Evolutionary conservation across 305 asterid genomes (phyloP).

Genomic region (Fraxinus albicans): DNA sequence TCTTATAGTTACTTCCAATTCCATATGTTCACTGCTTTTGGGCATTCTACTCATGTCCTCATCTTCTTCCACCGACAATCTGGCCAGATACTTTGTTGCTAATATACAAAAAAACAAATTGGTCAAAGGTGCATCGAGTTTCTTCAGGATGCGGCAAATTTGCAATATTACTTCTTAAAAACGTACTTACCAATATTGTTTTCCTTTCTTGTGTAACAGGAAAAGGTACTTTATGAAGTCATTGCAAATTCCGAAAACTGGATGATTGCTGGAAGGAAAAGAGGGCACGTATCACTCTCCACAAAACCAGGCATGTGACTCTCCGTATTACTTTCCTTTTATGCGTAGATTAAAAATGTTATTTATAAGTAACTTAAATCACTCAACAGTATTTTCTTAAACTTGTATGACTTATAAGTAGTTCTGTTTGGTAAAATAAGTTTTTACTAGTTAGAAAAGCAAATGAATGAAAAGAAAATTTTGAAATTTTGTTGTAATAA

Average conservation of each 20-base stretch:
- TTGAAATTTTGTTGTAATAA: not conserved
- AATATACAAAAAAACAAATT: not conserved
- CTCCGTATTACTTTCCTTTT: slow-evolving; percentile 1
- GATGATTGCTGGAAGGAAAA: slow-evolving; percentile 98
- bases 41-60: not conserved
- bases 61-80: not conserved
- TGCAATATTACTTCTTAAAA: not conserved
- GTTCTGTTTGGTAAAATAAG: not conserved
- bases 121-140: not conserved
- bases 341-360: not conserved
- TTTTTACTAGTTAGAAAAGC: not conserved
- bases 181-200: not conserved
- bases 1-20: not conserved
- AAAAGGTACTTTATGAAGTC: slow-evolving; percentile 84
- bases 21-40: not conserved
- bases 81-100: not conserved
- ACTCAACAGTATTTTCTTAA: not conserved
- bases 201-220: slow-evolving; percentile 39
- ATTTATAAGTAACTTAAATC: not conserved
- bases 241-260: slow-evolving; percentile 79
- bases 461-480: not conserved
- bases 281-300: slow-evolving; percentile 80
- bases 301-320: slow-evolving; percentile 65
- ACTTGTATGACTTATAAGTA: not conserved
- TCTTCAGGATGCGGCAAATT: not conserved